Base-by-base conservation (phyloP, 2,329 filamentous ascomycete genomes). In the Botryotinia convoluta region DNA sequence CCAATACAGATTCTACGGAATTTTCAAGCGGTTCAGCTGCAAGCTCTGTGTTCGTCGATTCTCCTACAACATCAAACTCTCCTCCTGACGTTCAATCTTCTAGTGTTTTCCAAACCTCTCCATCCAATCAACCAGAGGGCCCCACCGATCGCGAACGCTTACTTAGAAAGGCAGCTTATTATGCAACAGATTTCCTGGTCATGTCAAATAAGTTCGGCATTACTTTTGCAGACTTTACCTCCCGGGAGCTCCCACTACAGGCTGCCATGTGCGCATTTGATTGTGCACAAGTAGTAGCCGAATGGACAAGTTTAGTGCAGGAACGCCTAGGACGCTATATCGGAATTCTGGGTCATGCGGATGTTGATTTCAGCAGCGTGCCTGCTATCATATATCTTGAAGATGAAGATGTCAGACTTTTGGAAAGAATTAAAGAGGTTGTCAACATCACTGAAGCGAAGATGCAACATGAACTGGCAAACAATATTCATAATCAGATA, bases 261-360 rank as follows among this genome's bases (percentile, higher is more conserved):
- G 94, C 93, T 22, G 93, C 94, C 1, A 91, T 98, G 86, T 98
- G 95, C 82, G 91, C 93, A 8, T 97, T 97, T 79, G 95, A 98
- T 80, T 98, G 95, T 80, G 92, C 93, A 3, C 95, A 98, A 80
- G 94, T 98, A 1, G 88, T 99, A 45, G 94, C 94, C 0, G 95
- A 98, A 82, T 99, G 95, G 95, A 89, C 96, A 59, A 93, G 93
- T 8, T 96, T 94, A 1, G 89, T 98, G 5, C 96, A 99, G 82
- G 95, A 98, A 79, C 92, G 96, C 14, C 92, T 98, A n/a, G 95
- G 95, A 0, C 90, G 90, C 7, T 97, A 96, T 79, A 83, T 98
- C 9, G 95, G 95, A 7, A 90, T 98, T 9, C 87, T 98, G 2
- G 95, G 95, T 20, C 91, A 92, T 74, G 93, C 97, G 76, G 88